phyloP scores from a whole-genome alignment of 2,329 filamentous ascomycete genomes.

The Colletotrichum scovillei region DNA sequence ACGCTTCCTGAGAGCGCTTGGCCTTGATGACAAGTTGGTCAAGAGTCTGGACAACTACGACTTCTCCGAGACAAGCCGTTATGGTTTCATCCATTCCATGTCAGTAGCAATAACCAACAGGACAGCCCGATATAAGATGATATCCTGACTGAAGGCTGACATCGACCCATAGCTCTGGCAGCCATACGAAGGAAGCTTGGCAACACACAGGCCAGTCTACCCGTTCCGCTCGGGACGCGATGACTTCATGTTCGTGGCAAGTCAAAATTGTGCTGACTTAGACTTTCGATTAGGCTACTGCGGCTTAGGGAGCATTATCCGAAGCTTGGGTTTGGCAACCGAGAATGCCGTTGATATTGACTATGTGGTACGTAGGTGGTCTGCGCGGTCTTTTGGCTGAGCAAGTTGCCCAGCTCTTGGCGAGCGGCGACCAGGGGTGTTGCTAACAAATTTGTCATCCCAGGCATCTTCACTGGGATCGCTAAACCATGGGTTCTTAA shows the following conservation, averaged over 20 bases:
- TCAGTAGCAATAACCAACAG: slow-evolving; percentile 51
- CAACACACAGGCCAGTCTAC: slow-evolving; percentile 50
- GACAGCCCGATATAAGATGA: slow-evolving; percentile 8
- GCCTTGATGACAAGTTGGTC: slow-evolving; percentile 72
- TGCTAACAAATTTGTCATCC: slow-evolving; percentile 32
- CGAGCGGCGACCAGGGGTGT: slow-evolving; percentile 32
- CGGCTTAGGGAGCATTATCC: slow-evolving; percentile 77
- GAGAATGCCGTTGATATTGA: slow-evolving; percentile 73
- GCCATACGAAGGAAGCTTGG: slow-evolving; percentile 61
- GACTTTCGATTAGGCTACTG: slow-evolving; percentile 69
- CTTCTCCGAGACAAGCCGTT: slow-evolving; percentile 76
- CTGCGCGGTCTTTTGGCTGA: slow-evolving; percentile 15
- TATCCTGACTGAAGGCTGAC: slow-evolving; percentile 38
- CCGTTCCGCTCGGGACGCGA: slow-evolving; percentile 12
- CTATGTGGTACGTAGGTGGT: slow-evolving; percentile 67
- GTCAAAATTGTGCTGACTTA: slow-evolving; percentile 13
- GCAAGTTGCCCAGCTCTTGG: slow-evolving; percentile 18
- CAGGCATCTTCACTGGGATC: slow-evolving; percentile 85
- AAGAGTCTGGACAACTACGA: slow-evolving; percentile 82
- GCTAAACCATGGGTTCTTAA: slow-evolving; percentile 75
- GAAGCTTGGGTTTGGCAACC: slow-evolving; percentile 69
- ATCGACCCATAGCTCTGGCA: slow-evolving; percentile 60
- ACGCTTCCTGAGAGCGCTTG: slow-evolving; percentile 76
- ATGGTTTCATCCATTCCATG: slow-evolving; percentile 90
- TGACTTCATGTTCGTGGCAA: slow-evolving; percentile 21